Percentiles rank a stretch among this genome's conserved stretches.
phyloP scores from a whole-genome alignment of 2,329 filamentous ascomycete species.

The Xylaria sp. region DNA sequence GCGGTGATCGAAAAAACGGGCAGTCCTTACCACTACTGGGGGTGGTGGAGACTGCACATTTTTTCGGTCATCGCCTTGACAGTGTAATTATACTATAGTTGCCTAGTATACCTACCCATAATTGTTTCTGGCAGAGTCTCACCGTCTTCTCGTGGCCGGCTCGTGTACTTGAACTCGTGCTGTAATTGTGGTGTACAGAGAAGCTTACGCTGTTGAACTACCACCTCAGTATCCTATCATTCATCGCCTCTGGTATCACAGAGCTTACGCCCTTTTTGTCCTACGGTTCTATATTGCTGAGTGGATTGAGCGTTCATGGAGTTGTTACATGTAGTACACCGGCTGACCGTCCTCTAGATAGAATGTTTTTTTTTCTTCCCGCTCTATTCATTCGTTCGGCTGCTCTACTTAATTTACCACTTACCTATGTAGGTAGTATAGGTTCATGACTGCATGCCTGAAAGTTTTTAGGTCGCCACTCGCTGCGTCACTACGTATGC shows the following conservation, averaged over 20 bases:
- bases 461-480: background rate
- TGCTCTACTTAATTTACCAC: background rate
- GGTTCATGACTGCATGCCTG: background rate
- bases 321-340: background rate
- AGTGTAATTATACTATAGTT: constrained; percentile 1
- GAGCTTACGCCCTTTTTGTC: background rate
- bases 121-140: background rate
- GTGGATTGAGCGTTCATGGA: background rate
- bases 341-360: background rate
- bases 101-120: background rate
- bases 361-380: background rate
- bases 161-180: background rate
- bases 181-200: background rate
- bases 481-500: constrained; percentile 27
- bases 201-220: constrained; percentile 7
- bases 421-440: background rate
- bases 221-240: background rate
- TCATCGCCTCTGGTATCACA: background rate
- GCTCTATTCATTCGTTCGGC: background rate
- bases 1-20: no score
- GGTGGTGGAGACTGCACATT: no score
- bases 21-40: no score
- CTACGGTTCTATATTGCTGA: background rate
- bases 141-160: background rate
- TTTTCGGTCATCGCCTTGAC: no score